Conservation (phyloP, 225 moss, liverwort and hornwort species). For the Ulota crispa region DNA sequence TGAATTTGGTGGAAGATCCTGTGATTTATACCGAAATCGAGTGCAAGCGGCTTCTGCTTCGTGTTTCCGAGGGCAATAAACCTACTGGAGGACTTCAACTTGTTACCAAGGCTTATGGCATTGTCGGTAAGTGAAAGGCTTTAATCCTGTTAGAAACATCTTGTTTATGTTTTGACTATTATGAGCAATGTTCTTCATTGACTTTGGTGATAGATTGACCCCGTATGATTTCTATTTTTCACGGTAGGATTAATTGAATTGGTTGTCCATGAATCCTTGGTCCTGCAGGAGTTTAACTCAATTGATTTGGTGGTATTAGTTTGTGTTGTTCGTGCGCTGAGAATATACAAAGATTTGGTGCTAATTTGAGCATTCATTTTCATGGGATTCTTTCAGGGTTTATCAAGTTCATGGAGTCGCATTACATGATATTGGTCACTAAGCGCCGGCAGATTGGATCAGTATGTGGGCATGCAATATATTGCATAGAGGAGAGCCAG, state of each 20-base stretch:
- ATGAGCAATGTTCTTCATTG: neutral
- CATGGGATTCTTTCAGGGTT: slow-evolving; percentile 55
- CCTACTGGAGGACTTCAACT: slow-evolving; percentile 83
- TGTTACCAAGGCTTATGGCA: slow-evolving; percentile 91
- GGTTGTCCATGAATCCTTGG: neutral
- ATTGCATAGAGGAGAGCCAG: slow-evolving; percentile 80
- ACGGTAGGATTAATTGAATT: neutral
- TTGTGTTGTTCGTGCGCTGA: neutral
- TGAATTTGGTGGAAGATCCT: slow-evolving; percentile 87
- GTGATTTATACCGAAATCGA: slow-evolving; percentile 80
- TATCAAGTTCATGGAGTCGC: slow-evolving; percentile 79
- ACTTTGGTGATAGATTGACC: neutral
- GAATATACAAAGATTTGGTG: neutral
- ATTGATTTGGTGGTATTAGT: neutral
- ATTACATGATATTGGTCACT: slow-evolving; percentile 89
- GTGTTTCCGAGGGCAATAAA: slow-evolving; percentile 84
- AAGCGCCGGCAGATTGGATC: slow-evolving; percentile 88
- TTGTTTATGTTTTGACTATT: neutral
- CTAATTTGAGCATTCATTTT: neutral
- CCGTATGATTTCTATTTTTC: neutral
- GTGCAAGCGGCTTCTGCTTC: slow-evolving; percentile 70
- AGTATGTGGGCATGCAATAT: slow-evolving; percentile 92
- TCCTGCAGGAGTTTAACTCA: neutral
- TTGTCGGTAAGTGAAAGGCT: slow-evolving; percentile 60
- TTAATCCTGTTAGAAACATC: neutral